Percentiles rank a stretch among this genome's conserved stretches.
phyloP scores from a whole-genome alignment of 1,139 yeast species.

The Candida glucosophila region DNA sequence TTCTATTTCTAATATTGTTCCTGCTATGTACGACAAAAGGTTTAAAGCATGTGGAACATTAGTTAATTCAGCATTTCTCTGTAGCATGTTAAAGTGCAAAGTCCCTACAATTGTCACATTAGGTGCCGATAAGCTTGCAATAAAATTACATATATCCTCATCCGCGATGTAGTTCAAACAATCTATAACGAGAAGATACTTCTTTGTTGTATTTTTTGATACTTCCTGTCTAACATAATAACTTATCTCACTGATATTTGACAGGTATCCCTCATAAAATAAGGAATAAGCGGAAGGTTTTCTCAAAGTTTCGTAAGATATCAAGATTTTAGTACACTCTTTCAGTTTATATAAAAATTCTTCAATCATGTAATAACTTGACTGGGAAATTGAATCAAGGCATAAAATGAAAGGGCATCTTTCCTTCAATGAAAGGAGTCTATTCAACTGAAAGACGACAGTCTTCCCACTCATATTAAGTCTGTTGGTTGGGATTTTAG shows the following conservation, averaged over 20 bases:
- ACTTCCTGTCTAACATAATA: conserved; percentile 5
- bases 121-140: conserved; percentile 50
- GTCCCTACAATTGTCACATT: conserved; percentile 48
- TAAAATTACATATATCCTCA: conserved; percentile 41
- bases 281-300: conserved; percentile 43
- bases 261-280: conserved; percentile 16
- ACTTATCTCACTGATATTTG: conserved; percentile 16
- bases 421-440: conserved; percentile 65
- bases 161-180: conserved; percentile 53
- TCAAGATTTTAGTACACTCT: conserved; percentile 29
- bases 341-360: conserved; percentile 48
- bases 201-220: conserved; percentile 8
- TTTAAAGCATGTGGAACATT: conserved; percentile 46
- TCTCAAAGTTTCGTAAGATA: conserved; percentile 57
- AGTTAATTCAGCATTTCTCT: conserved; percentile 10
- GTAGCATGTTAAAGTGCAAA: conserved; percentile 47
- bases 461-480: conserved; percentile 46
- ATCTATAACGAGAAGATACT: conserved; percentile 49
- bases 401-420: conserved; percentile 63
- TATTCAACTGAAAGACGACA: conserved; percentile 47
- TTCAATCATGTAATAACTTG: conserved; percentile 44
- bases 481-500: too few relatives aligned
- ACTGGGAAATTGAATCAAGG: conserved; percentile 63
- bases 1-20: conserved; percentile 53
- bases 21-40: conserved; percentile 59